Base-by-base conservation (phyloP, 1,284 basidiomycete species). In the Naganishia sp. region DNA sequence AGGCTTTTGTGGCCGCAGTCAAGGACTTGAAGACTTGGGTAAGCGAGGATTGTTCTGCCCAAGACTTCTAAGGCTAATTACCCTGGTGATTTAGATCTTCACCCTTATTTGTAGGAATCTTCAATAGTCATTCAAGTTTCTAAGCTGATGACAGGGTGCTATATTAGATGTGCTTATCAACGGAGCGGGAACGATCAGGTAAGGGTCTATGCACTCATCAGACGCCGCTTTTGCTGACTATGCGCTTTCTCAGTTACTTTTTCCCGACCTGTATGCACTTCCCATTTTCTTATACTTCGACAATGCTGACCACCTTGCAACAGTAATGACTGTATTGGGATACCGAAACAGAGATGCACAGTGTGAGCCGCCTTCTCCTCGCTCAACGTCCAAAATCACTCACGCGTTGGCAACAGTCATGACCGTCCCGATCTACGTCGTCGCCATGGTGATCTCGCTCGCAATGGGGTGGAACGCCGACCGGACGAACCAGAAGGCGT, bases 381-480 rank as follows among this genome's bases (percentile, higher is more conserved):
- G 2, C 52, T 46, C 25, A 5, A 51, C 3, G 32, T n/a, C 50
- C 42, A 41, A 39, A 39, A 39, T 39, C 7, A 23, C 31, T 21
- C 2, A 2, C 41, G n/a, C 18, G 18, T 31, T 5, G 7, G 5
- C 2, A 1, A 28, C 53, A 75, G 72, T 77, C 70, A 79, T 79
- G 77, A 81, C 81, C 0, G 80, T 81, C 3, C 80, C 81, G 21
- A 79, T 82, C 68, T 82, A 81, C 72, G 64, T 71, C 15, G 79
- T 80, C 58, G 75, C 80, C 1, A 73, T 80, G 9, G 63, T 74
- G 56, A 72, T 77, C 53, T 73, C 77, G 13, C 67, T 80, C 43
- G 28, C 71, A 39, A 71, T 71, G 54, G 77, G 76, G 28, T 74
- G 71, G 53, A 73, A 71, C 41, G 76, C 80, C 9, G 80, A 80